A percentile compares a stretch with the other conserved stretches of the same genome.
These are phyloP conservation scores for Oryza coarctata DNA, from an alignment of 176 grass and related monocot genomes.

Conservation along the genomic window DNA sequence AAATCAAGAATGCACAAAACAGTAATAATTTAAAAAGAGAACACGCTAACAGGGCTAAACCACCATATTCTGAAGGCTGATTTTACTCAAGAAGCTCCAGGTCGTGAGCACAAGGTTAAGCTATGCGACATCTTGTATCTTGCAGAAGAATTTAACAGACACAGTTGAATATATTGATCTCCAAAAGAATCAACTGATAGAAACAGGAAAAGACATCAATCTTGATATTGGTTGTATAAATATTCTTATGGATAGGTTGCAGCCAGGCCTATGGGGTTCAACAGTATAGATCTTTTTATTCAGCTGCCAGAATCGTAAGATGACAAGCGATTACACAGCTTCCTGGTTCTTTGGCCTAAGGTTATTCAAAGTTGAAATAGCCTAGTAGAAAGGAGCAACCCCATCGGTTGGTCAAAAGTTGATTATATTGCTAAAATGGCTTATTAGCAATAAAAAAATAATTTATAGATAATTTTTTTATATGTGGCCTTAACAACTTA, in stretches of 20 bases:
- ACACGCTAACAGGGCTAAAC: background rate
- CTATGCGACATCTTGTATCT: background rate
- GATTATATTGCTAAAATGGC: too few relatives aligned
- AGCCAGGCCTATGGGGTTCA: background rate
- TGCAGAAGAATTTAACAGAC: background rate
- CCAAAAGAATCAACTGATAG: background rate
- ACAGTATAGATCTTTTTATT: background rate
- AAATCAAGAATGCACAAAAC: slow-evolving; percentile 15
- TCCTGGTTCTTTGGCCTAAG: slow-evolving; percentile 5
- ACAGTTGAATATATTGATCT: background rate
- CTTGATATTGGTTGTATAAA: background rate
- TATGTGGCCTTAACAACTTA: too few relatives aligned
- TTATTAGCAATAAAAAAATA: too few relatives aligned
- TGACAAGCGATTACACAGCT: background rate
- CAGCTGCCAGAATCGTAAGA: background rate
- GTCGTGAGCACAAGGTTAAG: slow-evolving; percentile 5
- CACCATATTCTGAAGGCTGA: background rate
- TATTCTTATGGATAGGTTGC: slow-evolving; percentile 3
- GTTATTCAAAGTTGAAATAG: slow-evolving; percentile 3
- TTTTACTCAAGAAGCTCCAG: background rate
- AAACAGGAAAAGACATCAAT: background rate
- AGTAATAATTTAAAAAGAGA: background rate
- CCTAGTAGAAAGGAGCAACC: background rate
- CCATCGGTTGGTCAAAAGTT: too few relatives aligned
- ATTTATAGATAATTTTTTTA: too few relatives aligned